Percentiles rank a stretch among this genome's conserved stretches.
Evolutionary conservation across 2,329 filamentous ascomycete species (phyloP).

Genomic region (Penicillium sp.): DNA sequence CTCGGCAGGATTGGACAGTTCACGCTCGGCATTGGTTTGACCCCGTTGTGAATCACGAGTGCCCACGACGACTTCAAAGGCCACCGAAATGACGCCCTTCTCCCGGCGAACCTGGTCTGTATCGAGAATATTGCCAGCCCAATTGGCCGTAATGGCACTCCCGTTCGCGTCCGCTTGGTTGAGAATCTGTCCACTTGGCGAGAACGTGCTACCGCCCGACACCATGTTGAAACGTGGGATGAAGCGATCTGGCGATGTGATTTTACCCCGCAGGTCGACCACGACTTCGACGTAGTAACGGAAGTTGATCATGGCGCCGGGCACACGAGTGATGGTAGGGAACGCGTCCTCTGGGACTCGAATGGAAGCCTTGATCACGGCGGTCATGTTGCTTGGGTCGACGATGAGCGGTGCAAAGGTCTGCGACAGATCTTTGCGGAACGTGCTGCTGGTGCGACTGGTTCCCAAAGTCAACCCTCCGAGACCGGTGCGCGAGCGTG

Average conservation of each 20-base stretch:
- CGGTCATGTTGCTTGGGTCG: conserved; percentile 70
- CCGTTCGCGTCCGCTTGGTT: conserved; percentile 31
- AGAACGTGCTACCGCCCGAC: conserved; percentile 42
- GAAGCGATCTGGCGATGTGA: conserved; percentile 68
- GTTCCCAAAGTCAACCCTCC: conserved; percentile 82
- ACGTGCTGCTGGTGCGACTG: conserved; percentile 82
- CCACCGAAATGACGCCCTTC: conserved; percentile 83
- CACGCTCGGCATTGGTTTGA: conserved; percentile 42
- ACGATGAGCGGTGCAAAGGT: conserved; percentile 83
- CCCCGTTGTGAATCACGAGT: conserved; percentile 68
- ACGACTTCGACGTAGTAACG: conserved; percentile 91
- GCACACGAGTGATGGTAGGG: conserved; percentile 83
- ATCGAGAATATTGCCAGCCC: conserved; percentile 67
- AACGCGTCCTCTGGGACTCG: conserved; percentile 86
- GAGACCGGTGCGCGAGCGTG: conserved; percentile 78
- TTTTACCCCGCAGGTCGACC: conserved; percentile 82
- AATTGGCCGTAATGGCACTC: conserved; percentile 39
- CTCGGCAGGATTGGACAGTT: conserved; percentile 27
- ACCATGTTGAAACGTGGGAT: conserved; percentile 54
- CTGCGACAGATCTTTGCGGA: conserved; percentile 90
- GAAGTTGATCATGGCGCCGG: conserved; percentile 91
- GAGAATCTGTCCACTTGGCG: conserved; percentile 38
- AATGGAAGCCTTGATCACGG: conserved; percentile 76
- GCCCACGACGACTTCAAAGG: conserved; percentile 82
- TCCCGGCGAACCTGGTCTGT: conserved; percentile 81